These are phyloP conservation scores for Hymenoscyphus infarciens DNA, from an alignment of 2,329 filamentous ascomycete genomes.

Conservation along the genomic window DNA sequence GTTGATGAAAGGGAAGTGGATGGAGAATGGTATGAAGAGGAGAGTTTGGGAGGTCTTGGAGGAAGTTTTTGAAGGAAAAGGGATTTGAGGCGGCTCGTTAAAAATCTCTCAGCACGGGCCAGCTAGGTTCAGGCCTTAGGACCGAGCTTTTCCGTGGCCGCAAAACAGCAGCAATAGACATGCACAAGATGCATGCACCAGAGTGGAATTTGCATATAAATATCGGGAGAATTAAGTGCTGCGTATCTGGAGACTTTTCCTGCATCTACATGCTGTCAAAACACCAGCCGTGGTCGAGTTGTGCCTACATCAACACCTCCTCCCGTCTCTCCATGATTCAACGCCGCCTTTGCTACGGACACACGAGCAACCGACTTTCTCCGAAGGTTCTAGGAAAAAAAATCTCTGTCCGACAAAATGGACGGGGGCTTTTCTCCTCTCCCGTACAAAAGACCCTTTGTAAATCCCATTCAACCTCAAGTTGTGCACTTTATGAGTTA, in stretches of 20 bases:
- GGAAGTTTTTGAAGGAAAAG: constrained; percentile 22
- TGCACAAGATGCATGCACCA: not conserved
- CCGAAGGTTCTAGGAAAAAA: not conserved
- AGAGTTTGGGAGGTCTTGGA: constrained; percentile 20
- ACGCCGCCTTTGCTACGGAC: not conserved
- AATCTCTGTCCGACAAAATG: not conserved
- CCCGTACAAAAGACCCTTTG: not conserved
- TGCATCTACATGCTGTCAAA: not conserved
- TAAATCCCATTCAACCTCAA: not conserved
- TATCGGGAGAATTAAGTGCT: too few relatives aligned
- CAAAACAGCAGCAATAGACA: too few relatives aligned
- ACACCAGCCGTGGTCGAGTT: not conserved
- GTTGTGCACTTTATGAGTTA: not conserved
- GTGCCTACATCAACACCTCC: not conserved
- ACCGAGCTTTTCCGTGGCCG: too few relatives aligned
- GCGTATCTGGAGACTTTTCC: too few relatives aligned
- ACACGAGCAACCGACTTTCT: not conserved
- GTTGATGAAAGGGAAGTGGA: constrained; percentile 29
- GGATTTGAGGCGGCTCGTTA: constrained; percentile 13
- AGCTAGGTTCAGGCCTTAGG: not conserved
- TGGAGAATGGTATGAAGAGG: constrained; percentile 21
- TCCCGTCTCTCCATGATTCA: not conserved
- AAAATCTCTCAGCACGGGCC: constrained; percentile 9
- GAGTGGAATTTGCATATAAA: not conserved
- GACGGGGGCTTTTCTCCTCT: not conserved